These are phyloP conservation scores for Xylogone sp. DNA, from an alignment of 2,329 filamentous ascomycete species.

Conservation along the genomic window DNA sequence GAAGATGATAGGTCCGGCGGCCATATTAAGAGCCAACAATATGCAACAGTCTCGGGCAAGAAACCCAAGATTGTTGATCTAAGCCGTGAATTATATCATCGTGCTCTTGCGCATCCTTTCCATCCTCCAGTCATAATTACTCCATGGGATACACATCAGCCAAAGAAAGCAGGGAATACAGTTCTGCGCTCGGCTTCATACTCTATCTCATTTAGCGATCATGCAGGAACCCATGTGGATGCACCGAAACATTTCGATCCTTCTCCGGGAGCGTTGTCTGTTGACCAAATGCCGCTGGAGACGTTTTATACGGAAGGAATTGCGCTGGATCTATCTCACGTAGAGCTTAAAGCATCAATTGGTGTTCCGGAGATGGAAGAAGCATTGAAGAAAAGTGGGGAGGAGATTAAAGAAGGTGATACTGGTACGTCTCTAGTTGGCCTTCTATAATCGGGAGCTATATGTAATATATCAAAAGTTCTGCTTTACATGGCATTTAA, in stretches of 20 bases:
- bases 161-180: not conserved
- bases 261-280: not conserved
- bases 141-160: slow-evolving; percentile 2
- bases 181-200: not conserved
- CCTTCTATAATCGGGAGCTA: not conserved
- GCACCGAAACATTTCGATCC: slow-evolving; percentile 2
- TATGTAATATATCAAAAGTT: not conserved
- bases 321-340: not conserved
- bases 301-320: slow-evolving; percentile 1
- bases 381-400: not conserved
- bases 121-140: slow-evolving; percentile 1
- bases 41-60: not conserved
- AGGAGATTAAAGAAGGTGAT: not conserved
- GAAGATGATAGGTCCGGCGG: not conserved
- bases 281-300: slow-evolving; percentile 1
- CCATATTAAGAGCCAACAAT: not conserved
- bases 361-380: slow-evolving; percentile 1
- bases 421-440: not conserved
- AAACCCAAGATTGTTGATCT: slow-evolving; percentile 1
- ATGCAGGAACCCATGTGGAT: slow-evolving; percentile 2
- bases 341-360: not conserved
- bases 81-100: not conserved
- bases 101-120: slow-evolving; percentile 1
- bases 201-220: slow-evolving; percentile 1
- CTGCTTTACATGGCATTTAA: slow-evolving; percentile 2